A percentile compares a stretch with the other conserved stretches of the same genome.
These are phyloP conservation scores for Solanum bulbocastanum DNA, from an alignment of 257 asterid genomes.

Conservation along the genomic window DNA sequence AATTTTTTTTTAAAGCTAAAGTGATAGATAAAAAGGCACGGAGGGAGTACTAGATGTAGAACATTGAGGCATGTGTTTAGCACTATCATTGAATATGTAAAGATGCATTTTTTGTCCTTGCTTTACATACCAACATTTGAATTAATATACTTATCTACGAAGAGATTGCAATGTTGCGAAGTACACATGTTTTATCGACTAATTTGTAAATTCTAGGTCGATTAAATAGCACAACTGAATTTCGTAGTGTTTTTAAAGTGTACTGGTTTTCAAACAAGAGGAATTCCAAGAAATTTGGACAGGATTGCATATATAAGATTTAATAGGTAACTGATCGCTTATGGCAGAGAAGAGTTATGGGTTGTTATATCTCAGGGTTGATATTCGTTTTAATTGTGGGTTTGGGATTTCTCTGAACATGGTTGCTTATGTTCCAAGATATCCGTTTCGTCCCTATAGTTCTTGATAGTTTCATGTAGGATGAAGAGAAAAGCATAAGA, in stretches of 20 bases:
- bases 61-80: background rate
- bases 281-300: background rate
- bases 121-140: background rate
- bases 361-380: background rate
- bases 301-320: background rate
- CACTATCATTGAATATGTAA: background rate
- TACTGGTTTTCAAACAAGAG: background rate
- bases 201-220: background rate
- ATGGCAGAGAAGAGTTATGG: background rate
- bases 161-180: background rate
- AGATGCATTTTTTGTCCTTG: background rate
- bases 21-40: background rate
- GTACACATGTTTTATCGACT: background rate
- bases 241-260: background rate
- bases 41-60: background rate
- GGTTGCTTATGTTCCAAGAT: background rate
- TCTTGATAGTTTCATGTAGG: background rate
- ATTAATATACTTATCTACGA: background rate
- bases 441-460: background rate
- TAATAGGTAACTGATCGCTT: background rate
- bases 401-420: background rate
- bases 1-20: background rate
- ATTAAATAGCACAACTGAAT: background rate
- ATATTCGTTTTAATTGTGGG: background rate
- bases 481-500: background rate